Conservation (phyloP, 2,329 filamentous ascomycete genomes). For the Epichloe amarillans region DNA sequence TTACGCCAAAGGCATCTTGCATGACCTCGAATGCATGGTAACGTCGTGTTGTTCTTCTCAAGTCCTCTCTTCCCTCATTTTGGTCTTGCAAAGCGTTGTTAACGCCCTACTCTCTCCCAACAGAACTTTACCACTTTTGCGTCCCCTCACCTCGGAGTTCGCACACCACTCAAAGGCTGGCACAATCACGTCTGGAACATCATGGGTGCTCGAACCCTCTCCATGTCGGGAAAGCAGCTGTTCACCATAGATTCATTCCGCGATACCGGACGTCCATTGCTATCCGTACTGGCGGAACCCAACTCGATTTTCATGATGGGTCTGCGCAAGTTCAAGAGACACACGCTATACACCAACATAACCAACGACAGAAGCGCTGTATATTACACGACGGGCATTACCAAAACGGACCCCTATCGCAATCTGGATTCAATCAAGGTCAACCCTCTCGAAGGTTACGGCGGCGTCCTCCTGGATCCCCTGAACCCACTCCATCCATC, state of each 20-base stretch:
- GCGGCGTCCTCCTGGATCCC: constrained; percentile 62
- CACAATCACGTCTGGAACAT: constrained; percentile 64
- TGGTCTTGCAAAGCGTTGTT: not conserved
- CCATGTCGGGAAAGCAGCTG: constrained; percentile 71
- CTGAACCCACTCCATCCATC: constrained; percentile 43
- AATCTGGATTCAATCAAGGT: constrained; percentile 54
- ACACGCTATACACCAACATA: constrained; percentile 73
- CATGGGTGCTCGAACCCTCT: constrained; percentile 69
- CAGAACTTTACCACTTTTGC: constrained; percentile 91
- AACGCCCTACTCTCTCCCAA: not conserved
- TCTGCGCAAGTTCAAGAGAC: constrained; percentile 60
- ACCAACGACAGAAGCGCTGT: constrained; percentile 72
- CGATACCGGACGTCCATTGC: constrained; percentile 64
- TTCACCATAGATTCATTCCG: constrained; percentile 81
- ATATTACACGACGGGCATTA: constrained; percentile 72
- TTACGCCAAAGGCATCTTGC: constrained; percentile 66
- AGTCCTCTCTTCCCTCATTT: not conserved
- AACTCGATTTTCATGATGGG: constrained; percentile 76
- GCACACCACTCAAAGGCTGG: constrained; percentile 53
- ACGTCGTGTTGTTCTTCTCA: constrained; percentile 10
- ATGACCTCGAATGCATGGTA: constrained; percentile 66
- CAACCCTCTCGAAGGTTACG: constrained; percentile 62
- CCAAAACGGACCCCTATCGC: constrained; percentile 63
- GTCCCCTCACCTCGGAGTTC: constrained; percentile 67
- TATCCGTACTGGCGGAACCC: constrained; percentile 70